Evolutionary conservation across 306 rosid genomes (phyloP), one percentile per base, ranked within the genome.

Genomic region (Heteromeles arbutifolia): DNA sequence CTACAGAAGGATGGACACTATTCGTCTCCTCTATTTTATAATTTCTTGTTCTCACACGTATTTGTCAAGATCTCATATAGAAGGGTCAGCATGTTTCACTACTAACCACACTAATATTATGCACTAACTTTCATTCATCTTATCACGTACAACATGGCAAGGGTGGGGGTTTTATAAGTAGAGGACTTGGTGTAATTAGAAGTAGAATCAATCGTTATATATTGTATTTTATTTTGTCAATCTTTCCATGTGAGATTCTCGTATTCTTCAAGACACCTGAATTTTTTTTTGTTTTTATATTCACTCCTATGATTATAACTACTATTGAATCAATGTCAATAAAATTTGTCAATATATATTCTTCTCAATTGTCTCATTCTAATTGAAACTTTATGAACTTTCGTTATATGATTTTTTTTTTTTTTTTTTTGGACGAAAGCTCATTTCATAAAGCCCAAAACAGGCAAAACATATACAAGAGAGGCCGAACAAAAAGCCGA

Each of bases 101-200:
- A 48, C 3, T 1, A 48, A 14, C 17, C 1, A 6, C 21, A 48
- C 21, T 15, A 0, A 48, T 14, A 48, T 0, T 14, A 45, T 48
- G 0, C 2, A 0, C 54, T 0, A 48, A 48, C 6, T 48, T 15
- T 15, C 2, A 45, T 29, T 29, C 37, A 34, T 34, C 39, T 34
- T 34, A 6, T 6, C 39, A 34, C 1, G 19, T 14, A 45, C 19
- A 45, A 45, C 53, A 14, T 6, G 4, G 6, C 6, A 45, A 9
- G 4, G 54, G 21, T 14, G 21, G 19, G 8, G 2, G 54, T 48
- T 48, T 4, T 15, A 48, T 45, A 45, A 45, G 2, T 13, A 45
- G 0, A 45, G 0, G 7, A 2, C 14, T 4, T 0, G 4, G 14
- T 45, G 2, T 45, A 14, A 45, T 45, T 45, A 5, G 0, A 48